Base-by-base conservation (phyloP, 2,329 filamentous ascomycete species). In the Chaetomium sp. region DNA sequence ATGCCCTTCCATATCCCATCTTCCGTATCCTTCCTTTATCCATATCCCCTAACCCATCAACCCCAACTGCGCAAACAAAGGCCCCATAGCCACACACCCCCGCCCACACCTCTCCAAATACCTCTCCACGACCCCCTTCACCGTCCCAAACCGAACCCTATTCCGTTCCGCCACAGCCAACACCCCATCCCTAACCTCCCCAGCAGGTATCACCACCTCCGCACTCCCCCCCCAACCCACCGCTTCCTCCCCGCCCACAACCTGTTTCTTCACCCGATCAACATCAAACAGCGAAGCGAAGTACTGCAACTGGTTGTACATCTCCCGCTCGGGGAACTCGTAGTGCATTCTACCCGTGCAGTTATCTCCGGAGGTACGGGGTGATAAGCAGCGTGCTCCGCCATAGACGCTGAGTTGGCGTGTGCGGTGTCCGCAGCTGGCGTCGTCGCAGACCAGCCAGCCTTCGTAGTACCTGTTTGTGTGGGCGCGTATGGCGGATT, bases 251-350 rank as follows among this genome's bases (percentile, higher is more conserved):
- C 4, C 48, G 2, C n/a, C 27, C 32, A 46, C 45, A 11, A 42
- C 74, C 73, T n/a, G 72, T 75, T 46, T 66, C 61, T 82, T 82
- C 11, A 87, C 87, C 72, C 89, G 90, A 59, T 97, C 91, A 3
- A 95, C 87, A 71, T 99, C 91, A 77, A 91, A 99, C 54, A 97
- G 73, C 49, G 80, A 80, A 35, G 87, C 81, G 69, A 91, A 88
- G 74, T 96, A 99, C 53, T 97, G 74, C 42, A 99, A 78, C 73
- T 99, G 94, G 70, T 95, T 97, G 74, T 96, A 97, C 57, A 97
- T 80, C 66, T 87, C 86, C 73, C 94, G 92, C 74, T 97, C 94
- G 0, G 81, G 79, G 67, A 89, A 87, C 73, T 95, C 91, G 69
- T 91, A 96, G 27, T 81, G 76, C 91, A 99, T 97, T 49, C 83